Base-by-base conservation (phyloP, 2,329 filamentous ascomycete genomes). In the Aspergillus clavatus region DNA sequence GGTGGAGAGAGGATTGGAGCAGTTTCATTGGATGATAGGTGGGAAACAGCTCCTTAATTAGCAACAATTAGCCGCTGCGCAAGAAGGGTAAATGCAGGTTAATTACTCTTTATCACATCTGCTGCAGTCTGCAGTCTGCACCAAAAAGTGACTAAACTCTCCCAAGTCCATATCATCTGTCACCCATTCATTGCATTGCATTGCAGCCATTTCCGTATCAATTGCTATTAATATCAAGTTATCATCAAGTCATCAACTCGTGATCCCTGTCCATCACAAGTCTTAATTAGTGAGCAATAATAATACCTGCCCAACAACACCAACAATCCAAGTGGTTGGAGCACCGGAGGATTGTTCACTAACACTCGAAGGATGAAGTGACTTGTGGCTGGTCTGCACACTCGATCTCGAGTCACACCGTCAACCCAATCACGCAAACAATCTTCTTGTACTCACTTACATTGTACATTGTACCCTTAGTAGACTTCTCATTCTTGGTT, bases 391-490 rank as follows among this genome's bases (percentile, higher is more conserved):
- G 43, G 31, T 52, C 53, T 55, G 48, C 50, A 52, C 21, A 41
- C 40, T 46, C 29, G 27, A 40, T 43, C 36, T 45, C 26, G 31
- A 49, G 47, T 56, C 53, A 56, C 53, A 54, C 28, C 36, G 45
- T 47, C 47, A 43, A 40, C 24, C 38, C 47, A 43, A 40, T 23
- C 38, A 41, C 45, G 31, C 21, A 27, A 39, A 40, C 33, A 29
- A 41, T 45, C 18, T 28, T 7, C 5, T 19, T 8, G 37, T 14
- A n/a, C n/a, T n/a, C n/a, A n/a, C n/a, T n/a, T n/a, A n/a, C n/a
- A n/a, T 40, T 22, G 28, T 28, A 16, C 11, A 16, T 22, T 23
- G 18, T 19, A 24, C 31, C n/a, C n/a, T n/a, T n/a, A 23, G 16
- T 28, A 31, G 23, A 38, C 33, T 45, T 24, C 24, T 42, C 36